Evolutionary conservation across 2,329 filamentous ascomycete species (phyloP).

Genomic region (Metarhizium humberi): DNA sequence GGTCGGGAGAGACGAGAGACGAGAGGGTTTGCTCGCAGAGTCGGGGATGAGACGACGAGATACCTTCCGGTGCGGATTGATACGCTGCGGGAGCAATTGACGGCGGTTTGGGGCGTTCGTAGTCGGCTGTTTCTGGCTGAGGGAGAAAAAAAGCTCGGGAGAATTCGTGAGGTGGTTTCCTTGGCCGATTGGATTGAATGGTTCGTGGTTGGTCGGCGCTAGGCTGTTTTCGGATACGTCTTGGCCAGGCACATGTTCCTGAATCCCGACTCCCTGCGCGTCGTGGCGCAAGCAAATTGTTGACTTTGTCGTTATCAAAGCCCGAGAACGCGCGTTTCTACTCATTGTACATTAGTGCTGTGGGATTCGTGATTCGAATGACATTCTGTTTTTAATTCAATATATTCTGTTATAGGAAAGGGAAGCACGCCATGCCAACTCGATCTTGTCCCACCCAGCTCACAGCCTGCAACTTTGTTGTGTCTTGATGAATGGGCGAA

Average conservation of each 20-base stretch:
- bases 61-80: background rate
- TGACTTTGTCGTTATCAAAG: no score
- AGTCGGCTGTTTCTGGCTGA: conserved; percentile 14
- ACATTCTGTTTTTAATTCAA: no score
- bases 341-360: no score
- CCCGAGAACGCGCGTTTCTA: no score
- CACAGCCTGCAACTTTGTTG: no score
- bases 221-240: conserved; percentile 18
- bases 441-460: no score
- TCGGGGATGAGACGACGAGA: background rate
- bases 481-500: no score
- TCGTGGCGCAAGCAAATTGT: no score
- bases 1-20: conserved; percentile 1
- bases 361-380: no score
- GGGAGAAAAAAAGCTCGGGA: conserved; percentile 39
- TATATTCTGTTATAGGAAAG: no score
- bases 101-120: conserved; percentile 13
- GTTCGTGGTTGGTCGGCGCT: conserved; percentile 12
- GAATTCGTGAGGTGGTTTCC: conserved; percentile 28
- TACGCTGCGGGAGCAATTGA: conserved; percentile 24
- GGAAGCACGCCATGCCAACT: no score
- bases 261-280: no score
- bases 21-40: background rate
- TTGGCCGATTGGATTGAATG: conserved; percentile 11
- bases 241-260: background rate